phyloP scores from a whole-genome alignment of 768 basidiomycete species.

The Mycena alexandri region DNA sequence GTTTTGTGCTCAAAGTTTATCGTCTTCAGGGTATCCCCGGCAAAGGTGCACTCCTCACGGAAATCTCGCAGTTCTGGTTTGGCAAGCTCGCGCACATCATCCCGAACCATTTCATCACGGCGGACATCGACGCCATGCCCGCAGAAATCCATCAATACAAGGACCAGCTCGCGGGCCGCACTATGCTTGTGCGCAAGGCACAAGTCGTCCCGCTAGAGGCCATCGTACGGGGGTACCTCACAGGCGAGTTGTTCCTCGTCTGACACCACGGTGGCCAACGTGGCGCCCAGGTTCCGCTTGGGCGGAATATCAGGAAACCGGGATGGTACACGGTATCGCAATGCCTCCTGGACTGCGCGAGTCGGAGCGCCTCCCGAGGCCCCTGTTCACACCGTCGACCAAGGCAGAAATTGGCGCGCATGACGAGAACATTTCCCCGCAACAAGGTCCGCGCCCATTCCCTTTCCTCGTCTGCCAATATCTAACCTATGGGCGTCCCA shows the following conservation, averaged over 20 bases:
- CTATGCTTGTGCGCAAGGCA: conserved; percentile 93
- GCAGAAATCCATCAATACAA: conserved; percentile 79
- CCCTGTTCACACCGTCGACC: conserved; percentile 96
- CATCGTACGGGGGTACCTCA: conserved; percentile 95
- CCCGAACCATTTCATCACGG: conserved; percentile 91
- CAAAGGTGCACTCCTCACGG: conserved; percentile 91
- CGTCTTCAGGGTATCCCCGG: conserved; percentile 88
- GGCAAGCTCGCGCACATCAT: conserved; percentile 81
- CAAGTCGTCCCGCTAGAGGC: conserved; percentile 93
- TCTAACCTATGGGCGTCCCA: conserved; percentile 39
- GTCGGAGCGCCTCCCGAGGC: conserved; percentile 83
- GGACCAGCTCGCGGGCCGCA: conserved; percentile 82
- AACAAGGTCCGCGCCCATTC: conserved; percentile 63
- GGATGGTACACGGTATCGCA: conserved; percentile 89
- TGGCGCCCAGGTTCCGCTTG: conserved; percentile 86
- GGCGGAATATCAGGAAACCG: conserved; percentile 89
- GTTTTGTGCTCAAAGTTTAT: conserved; percentile 1
- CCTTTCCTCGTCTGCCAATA: neutral
- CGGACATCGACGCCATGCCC: conserved; percentile 85
- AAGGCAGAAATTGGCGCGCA: conserved; percentile 95
- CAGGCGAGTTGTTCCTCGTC: conserved; percentile 65
- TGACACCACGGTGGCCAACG: neutral
- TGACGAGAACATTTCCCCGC: conserved; percentile 95
- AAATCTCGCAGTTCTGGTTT: conserved; percentile 97
- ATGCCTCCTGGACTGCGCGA: conserved; percentile 86